phyloP scores from a whole-genome alignment of 2,329 filamentous ascomycete species.

The Exophiala bonariae region DNA sequence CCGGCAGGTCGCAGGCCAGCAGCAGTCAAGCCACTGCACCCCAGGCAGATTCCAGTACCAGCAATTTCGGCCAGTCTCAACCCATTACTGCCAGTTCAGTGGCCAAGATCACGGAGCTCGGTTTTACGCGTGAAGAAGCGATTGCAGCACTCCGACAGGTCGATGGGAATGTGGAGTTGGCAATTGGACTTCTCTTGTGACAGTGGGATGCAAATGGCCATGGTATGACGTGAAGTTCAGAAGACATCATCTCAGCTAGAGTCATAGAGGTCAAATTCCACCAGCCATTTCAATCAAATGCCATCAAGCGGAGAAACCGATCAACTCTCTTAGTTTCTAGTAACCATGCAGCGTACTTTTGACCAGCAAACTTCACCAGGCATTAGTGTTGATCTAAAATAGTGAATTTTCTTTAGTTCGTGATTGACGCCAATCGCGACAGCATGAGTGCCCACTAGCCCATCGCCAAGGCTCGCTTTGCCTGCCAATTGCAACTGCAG shows the following conservation, averaged over 20 bases:
- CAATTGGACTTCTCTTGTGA: conserved; percentile 69
- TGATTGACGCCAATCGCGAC: too few species aligned
- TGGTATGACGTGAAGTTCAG: too few species aligned
- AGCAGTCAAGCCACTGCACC: conserved; percentile 19
- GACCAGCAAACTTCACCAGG: background rate
- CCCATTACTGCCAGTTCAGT: conserved; percentile 64
- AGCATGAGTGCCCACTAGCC: background rate
- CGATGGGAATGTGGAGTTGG: conserved; percentile 81
- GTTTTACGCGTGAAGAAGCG: conserved; percentile 74
- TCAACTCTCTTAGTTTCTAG: too few species aligned
- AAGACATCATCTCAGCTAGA: too few species aligned
- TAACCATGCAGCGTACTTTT: conserved; percentile 7
- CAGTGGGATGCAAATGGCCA: too few species aligned
- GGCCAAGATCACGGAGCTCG: conserved; percentile 73
- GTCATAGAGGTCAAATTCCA: too few species aligned
- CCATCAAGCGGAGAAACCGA: too few species aligned
- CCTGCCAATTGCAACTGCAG: background rate
- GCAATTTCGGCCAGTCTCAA: conserved; percentile 29
- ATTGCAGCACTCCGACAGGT: conserved; percentile 79
- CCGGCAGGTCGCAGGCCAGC: conserved; percentile 17
- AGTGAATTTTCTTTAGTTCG: too few species aligned
- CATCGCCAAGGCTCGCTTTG: background rate
- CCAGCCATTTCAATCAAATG: too few species aligned
- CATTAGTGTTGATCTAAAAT: background rate
- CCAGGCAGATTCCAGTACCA: conserved; percentile 22